Conservation (phyloP, 257 asterid genomes). For the Przewalskia tangutica region DNA sequence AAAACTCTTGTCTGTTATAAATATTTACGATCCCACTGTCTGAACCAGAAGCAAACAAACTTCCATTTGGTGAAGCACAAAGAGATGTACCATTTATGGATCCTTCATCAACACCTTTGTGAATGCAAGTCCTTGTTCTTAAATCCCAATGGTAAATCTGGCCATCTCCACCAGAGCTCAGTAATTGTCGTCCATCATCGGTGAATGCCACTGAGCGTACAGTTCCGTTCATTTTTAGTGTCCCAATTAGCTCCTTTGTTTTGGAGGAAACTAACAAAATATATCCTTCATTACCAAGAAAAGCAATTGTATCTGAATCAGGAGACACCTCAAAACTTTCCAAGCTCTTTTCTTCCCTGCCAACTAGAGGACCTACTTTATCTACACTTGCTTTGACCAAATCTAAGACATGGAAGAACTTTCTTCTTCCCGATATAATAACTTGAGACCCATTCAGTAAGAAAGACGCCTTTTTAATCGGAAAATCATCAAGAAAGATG, state of each 20-base stretch:
- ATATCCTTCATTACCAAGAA: constrained; percentile 83
- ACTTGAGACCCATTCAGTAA: constrained; percentile 86
- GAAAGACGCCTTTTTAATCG: constrained; percentile 72
- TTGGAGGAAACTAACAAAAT: constrained; percentile 69
- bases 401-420: constrained; percentile 74
- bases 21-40: constrained; percentile 79
- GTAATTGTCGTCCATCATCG: constrained; percentile 51
- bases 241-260: constrained; percentile 77
- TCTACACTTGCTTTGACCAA: constrained; percentile 63
- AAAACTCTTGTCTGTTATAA: constrained; percentile 52
- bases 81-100: constrained; percentile 71
- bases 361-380: constrained; percentile 66
- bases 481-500: constrained; percentile 76
- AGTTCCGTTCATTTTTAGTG: constrained; percentile 86
- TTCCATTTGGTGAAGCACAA: constrained; percentile 52
- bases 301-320: constrained; percentile 75
- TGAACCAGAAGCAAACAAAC: constrained; percentile 91
- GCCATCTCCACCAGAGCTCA: constrained; percentile 89
- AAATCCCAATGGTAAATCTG: constrained; percentile 83
- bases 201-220: constrained; percentile 70
- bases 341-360: constrained; percentile 94
- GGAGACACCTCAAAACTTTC: constrained; percentile 90
- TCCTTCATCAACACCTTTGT: constrained; percentile 86
- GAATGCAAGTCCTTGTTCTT: constrained; percentile 69
- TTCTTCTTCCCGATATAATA: constrained; percentile 74